These are phyloP conservation scores for Pichia occidentalis DNA, from an alignment of 805 yeast species.

Conservation along the genomic window DNA sequence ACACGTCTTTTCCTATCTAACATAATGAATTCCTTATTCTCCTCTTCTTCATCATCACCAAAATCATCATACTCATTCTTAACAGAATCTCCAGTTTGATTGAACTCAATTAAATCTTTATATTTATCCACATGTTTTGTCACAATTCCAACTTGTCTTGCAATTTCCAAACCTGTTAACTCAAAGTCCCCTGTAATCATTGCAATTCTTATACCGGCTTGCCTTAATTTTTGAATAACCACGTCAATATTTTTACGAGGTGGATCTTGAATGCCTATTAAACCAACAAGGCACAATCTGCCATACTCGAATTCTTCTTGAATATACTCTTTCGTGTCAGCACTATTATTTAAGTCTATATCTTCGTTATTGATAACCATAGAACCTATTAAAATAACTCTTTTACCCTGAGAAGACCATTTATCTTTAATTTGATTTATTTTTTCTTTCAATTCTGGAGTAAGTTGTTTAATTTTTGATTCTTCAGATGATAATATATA, in stretches of 20 bases:
- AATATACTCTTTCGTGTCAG: slow-evolving; percentile 11
- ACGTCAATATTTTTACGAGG: slow-evolving; percentile 33
- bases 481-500: not conserved
- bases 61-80: no score
- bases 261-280: slow-evolving; percentile 40
- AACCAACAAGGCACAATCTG: slow-evolving; percentile 30
- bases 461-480: slow-evolving; percentile 18
- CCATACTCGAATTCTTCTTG: no score
- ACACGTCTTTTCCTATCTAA: not conserved
- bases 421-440: slow-evolving; percentile 26
- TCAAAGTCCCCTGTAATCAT: no score
- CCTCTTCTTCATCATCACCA: not conserved
- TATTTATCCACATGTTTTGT: slow-evolving; percentile 2
- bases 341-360: slow-evolving; percentile 7
- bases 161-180: slow-evolving; percentile 46
- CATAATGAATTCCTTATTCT: not conserved
- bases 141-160: slow-evolving; percentile 3
- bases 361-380: slow-evolving; percentile 21
- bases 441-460: slow-evolving; percentile 17
- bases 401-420: slow-evolving; percentile 35
- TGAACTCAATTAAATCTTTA: not conserved
- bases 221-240: slow-evolving; percentile 30
- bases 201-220: slow-evolving; percentile 36
- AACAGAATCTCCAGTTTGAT: not conserved
- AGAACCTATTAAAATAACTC: slow-evolving; percentile 30